Evolutionary conservation across 805 yeast species (phyloP), one percentile per base, ranked within the genome.

Genomic region (Suhomyces faveliae): DNA sequence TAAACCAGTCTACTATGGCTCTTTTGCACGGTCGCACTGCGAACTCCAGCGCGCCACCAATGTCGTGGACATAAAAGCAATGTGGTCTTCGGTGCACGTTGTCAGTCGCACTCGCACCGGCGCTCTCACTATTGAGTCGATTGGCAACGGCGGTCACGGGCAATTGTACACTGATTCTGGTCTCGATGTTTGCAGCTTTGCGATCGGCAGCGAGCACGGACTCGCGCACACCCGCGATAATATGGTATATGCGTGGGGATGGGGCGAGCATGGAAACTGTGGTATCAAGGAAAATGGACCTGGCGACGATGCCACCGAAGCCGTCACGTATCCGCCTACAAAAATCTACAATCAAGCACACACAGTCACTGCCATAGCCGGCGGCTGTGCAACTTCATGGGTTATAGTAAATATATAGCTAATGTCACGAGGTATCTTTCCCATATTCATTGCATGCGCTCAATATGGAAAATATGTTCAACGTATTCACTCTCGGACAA

Each of bases 201-300:
- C 73, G 1, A 75, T 80, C 5, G 99, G 99, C 0, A 88, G 96
- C 63, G 98, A 92, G 60, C 99, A 92, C 64, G 95, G 94, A 0
- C 57, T 90, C 13, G 56, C 79, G 9, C 60, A 64, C 5, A 44
- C 56, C 1, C n/a, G 40, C 1, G 53, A 61, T 12, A 55, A 64
- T 35, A 43, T 48, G 7, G 84, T 90, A 0, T 69, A 60, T 46
- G 77, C 91, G 2, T 94, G 98, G 98, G 99, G 99, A 0, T 92
- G 99, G 99, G 97, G 97, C 11, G 98, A 94, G 60, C 99, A 92
- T 64, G 99, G 99, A 0, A 92, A 92, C 61, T 92, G 98, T 67
- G 96, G 96, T 0, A 43, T 47, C 1, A 40, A 40, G 37, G 25
- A 15, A 21, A 25, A 24, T 23, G n/a, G 23, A 10, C 7, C 35